Base-by-base conservation (phyloP, 73 alveolate genomes). In the Paramecium sonneborni region DNA sequence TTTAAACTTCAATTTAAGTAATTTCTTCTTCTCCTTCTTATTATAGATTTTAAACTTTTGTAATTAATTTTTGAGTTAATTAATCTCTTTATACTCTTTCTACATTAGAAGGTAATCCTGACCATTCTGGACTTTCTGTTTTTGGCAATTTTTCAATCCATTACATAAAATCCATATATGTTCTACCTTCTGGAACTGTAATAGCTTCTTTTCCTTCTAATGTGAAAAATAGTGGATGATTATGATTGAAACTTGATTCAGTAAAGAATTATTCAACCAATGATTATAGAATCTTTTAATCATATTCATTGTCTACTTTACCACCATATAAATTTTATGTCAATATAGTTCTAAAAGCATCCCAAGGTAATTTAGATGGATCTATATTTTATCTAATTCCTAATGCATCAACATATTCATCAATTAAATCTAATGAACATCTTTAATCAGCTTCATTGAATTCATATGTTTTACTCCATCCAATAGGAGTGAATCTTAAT, bases 341-440 rank as follows among this genome's bases (percentile, higher is more conserved):
- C 24, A 98, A 93, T 21, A 97, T 92, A 10, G 99, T 96, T 70
- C 99, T 96, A 30, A 99, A 93, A 20, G 99, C 99, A 41, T 97
- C 99, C 99, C 99, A 98, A 0, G 99, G 99, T 24, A 99, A 98
- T 94, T 98, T 97, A 76, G 95, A 97, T 37, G 99, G 99, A 55
- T 97, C 97, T 6, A 98, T 92, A 90, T 97, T 97, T 38, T 76
- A 70, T 43, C 97, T 99, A 55, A 94, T 93, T 3, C 98, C 98
- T 86, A 95, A 94, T 55, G 93, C 88, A 76, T 97, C 99, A 12
- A 99, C 92, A 99, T 99, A 99, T 93, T 98, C 99, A 95, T 99
- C 99, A 30, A 99, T 97, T 28, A 98, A 95, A 92, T 99, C 99
- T 24, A 96, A 96, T 72, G 99, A 98, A 92, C 99, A 98, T 94